A percentile compares a stretch with the other conserved stretches of the same genome.
Conservation (phyloP, 2,329 filamentous ascomycete species). For the Dactylellina haptotyla region DNA sequence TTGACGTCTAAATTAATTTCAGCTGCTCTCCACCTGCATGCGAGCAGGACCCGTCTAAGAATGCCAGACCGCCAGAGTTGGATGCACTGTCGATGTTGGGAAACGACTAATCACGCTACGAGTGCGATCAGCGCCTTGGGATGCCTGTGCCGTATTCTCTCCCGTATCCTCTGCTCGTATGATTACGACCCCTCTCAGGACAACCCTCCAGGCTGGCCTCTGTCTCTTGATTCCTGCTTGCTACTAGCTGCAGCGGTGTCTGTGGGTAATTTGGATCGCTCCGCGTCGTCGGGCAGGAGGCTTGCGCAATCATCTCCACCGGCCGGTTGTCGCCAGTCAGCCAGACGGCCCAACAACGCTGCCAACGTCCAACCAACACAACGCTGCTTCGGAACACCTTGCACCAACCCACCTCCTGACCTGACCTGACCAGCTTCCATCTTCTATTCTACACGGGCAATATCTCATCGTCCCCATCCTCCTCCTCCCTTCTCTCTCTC, state of each 20-base stretch:
- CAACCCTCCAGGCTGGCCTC: no score
- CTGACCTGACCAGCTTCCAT: background rate
- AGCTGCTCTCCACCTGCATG: background rate
- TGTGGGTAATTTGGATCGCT: no score
- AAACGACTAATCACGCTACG: background rate
- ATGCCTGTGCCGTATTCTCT: no score
- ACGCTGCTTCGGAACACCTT: constrained; percentile 12
- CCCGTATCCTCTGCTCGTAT: no score
- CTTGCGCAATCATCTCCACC: constrained; percentile 25
- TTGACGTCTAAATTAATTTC: background rate
- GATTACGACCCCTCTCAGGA: no score
- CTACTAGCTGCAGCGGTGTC: no score
- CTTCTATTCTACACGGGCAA: background rate
- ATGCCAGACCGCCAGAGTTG: background rate
- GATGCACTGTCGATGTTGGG: constrained; percentile 1
- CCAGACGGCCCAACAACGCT: no score
- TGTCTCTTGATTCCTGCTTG: no score
- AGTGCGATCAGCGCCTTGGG: no score
- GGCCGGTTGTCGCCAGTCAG: background rate
- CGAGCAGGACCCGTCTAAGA: background rate
- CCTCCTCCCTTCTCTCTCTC: background rate
- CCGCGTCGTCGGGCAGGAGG: background rate
- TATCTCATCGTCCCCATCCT: background rate
- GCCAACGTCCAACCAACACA: background rate
- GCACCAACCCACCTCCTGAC: constrained; percentile 15